A percentile compares a stretch with the other conserved stretches of the same genome.
Conservation (phyloP, 306 rosid species). For the Quercus parvula region DNA sequence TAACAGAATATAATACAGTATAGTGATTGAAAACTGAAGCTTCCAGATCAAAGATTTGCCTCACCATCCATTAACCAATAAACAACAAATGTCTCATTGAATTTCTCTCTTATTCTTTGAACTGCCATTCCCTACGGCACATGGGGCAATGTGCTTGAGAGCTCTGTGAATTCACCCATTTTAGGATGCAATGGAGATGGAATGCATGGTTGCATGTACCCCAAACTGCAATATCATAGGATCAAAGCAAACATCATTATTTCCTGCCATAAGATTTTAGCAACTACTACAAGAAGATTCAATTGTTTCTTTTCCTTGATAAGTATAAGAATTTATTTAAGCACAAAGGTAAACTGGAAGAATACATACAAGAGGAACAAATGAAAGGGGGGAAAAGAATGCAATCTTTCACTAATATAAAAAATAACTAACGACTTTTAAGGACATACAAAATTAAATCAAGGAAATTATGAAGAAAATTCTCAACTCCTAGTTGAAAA, state of each 20-base stretch:
- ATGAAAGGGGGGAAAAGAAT: too few species aligned
- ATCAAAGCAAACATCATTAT: neutral
- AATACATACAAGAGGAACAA: neutral
- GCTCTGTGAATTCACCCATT: constrained; percentile 87
- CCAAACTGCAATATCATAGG: constrained; percentile 63
- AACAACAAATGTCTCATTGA: neutral
- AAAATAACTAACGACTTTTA: too few species aligned
- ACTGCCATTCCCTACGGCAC: constrained; percentile 95
- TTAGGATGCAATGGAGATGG: constrained; percentile 89
- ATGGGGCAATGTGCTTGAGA: constrained; percentile 94
- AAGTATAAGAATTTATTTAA: neutral
- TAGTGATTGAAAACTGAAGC: neutral
- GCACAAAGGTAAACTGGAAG: neutral
- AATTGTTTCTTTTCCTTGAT: neutral
- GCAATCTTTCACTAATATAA: too few species aligned
- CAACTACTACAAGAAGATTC: neutral
- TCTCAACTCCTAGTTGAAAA: too few species aligned
- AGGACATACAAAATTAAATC: too few species aligned
- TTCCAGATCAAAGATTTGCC: neutral
- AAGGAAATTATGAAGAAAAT: too few species aligned
- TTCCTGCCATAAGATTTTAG: neutral
- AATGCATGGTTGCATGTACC: constrained; percentile 91
- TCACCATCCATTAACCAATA: neutral
- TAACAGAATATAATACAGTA: neutral
- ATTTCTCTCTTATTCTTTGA: constrained; percentile 50